Evolutionary conservation across 2,329 filamentous ascomycete species (phyloP), one percentile per base, ranked within the genome.

Genomic region (Parastagonospora nodorum): DNA sequence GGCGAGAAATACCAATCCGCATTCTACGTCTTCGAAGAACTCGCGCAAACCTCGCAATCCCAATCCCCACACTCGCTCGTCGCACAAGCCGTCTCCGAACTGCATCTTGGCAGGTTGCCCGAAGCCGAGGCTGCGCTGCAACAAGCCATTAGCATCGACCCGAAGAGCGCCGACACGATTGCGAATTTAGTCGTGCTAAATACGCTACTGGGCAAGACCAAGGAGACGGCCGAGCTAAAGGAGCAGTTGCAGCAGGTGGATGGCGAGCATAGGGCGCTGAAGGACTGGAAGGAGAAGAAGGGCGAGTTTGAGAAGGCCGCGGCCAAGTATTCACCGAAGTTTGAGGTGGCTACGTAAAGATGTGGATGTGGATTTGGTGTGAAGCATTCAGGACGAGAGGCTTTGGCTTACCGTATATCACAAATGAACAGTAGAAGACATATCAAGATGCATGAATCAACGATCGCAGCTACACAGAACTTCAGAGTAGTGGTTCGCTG

Each of bases 1-100:
- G 92, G 92, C 61, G 92, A 96, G 64, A 94, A 91, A 74, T 97
- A 97, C 76, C 94, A 97, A 70, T 90, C 94, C 69, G 88, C 93
- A 14, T 97, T 96, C 77, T 97, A 99, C 80, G 93, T 97, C 54
- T 97, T 91, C 68, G 93, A 97, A 76, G 94, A 99, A 75, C 84
- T 97, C 42, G 93, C 94, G 4, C 90, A 96, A 70, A 88, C 90
- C 27, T 88, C 92, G 2, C 86, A 89, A 29, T 92, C 90, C 14
- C 87, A 90, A 42, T 90, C 90, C 12, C 82, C 87, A 45, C 82
- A 87, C 61, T 88, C 85, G 14, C 83, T 97, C 48, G 85, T 96
- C 53, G 88, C 90, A 15, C 94, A 97, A 77, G 93, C 92, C 24
- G 86, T 97, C 24, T 88, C 90, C 19, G 93, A 99, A 75, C 78